Base-by-base conservation (phyloP, 495 filamentous ascomycete genomes). In the Hypoxylon crocopeplum region DNA sequence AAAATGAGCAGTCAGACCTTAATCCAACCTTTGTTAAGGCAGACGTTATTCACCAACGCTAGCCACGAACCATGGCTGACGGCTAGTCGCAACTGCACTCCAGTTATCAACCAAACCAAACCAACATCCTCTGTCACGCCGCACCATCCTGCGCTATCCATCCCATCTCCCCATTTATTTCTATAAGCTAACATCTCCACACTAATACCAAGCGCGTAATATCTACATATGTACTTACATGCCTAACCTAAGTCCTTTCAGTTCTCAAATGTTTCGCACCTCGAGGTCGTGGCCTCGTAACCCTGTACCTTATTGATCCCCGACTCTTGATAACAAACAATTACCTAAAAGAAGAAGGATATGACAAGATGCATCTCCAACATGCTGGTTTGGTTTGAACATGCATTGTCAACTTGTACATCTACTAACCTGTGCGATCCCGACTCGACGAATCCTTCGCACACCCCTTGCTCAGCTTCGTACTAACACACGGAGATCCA, bases 261-360 rank as follows among this genome's bases (percentile, higher is more conserved):
- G 10, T 29, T 5, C 25, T 29, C 10, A 5, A 10, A 29, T n/a
- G n/a, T n/a, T n/a, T n/a, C n/a, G n/a, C n/a, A n/a, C n/a, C 8
- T 45, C 25, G 34, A 39, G 46, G 47, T 47, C 47, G 47, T 56
- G 59, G 51, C 27, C 25, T 55, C 25, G 37, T 40, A 44, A 38
- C 46, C 17, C 32, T n/a, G 46, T 24, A 5, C 17, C 46, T 12
- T 10, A 44, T 56, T 46, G 56, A 20, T 25, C 50, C 36, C 34
- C 52, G 20, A 54, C 25, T 30, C 21, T 51, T 40, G 52, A 52
- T 42, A 62, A 62, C 59, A 62, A 48, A 24, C 40, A 13, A 52
- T 52, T 56, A 62, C 40, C 52, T 52, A 52, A 56, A 47, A 62
- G 46, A 34, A 56, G 39, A 7, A 36, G 33, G n/a, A 36, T 62